Evolutionary conservation across 176 grass and related monocot genomes (phyloP), one percentile per base, ranked within the genome.

Genomic region (Juncus effusus): DNA sequence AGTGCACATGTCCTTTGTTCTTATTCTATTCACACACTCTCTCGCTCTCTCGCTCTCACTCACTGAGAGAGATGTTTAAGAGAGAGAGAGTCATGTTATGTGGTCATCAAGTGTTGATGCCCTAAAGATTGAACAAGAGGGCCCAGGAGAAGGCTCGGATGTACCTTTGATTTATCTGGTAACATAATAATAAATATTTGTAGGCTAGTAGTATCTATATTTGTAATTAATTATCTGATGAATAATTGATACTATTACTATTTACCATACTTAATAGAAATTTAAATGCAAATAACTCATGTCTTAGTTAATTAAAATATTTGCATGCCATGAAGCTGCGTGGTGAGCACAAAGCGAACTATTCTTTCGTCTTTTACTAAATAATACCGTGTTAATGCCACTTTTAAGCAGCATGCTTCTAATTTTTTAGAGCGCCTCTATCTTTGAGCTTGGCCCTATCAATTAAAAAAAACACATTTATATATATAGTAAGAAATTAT

Each of bases 351-450:
- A 84, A 7, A 84, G 80, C 52, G 38, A 86, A 77, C 72, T 83
- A 77, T 77, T 83, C 76, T 82, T 86, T 82, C 76, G 72, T 66
- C 75, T 79, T 85, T 82, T 79, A 79, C 75, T 85, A 82, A 85
- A 73, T 59, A 79, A 90, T 84, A 85, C 65, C 78, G 71, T 85
- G 82, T 28, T 28, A 28, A 28, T 1, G 19, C 19, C 19, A 28
- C 19, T 28, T 28, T 28, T 28, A 28, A 28, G 19, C 19, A 28
- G 19, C 19, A 28, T 28, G 19, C 19, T 28, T 28, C 19, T 28
- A 28, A 28, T 28, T 28, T 28, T 28, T 28, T 28, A 28, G 19
- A 28, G 19, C 19, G 19, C 1, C 12, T 28, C 19, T 28, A 0
- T 28, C 19, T 28, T 28, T 28, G 19, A 28, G 19, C 19, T 28